Base-by-base conservation (phyloP, 148 eudicot genomes). In the Nepenthes mirabilis region DNA sequence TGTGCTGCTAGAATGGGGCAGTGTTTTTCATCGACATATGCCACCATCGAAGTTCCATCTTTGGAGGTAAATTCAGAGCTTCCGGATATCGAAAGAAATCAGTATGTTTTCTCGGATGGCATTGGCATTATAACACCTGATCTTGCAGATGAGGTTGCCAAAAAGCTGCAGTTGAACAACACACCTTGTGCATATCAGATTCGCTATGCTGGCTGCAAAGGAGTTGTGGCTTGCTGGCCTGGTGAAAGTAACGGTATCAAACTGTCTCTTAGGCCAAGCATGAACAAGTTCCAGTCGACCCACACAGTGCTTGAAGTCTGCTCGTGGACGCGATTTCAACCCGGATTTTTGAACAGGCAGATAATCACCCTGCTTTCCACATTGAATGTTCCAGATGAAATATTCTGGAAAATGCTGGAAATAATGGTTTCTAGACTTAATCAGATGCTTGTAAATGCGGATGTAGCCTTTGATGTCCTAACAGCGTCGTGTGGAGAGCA, bases 1-100 rank as follows among this genome's bases (percentile, higher is more conserved):
- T 91, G 96, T 77, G 95, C 98, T 12, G 98, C 98, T 11, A 77
- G 98, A 69, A 88, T 88, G 94, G 97, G 96, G 7, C 88, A 78
- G 47, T 91, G 94, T 58, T 91, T 91, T 72, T 88, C 96, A 11
- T 91, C 96, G 6, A 88, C 98, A 10, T 88, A 88, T 59, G 96
- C 96, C 9, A 91, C 96, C 1, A 88, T 91, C 56, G 74, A 78
- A 66, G 94, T 91, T 56, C 72, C 96, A 5, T n/a, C 36, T 0
- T 12, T 52, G 14, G 75, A 83, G 51, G 84, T 85, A 5, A 65
- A 85, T 55, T 45, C 63, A 0, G 63, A 72, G 9, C 70, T 78
- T 36, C 76, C 78, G 0, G 90, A 91, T 62, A 72, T 88, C 35
- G 33, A 71, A 67, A 78, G 94, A 65, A 85, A 88, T 40, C 65